phyloP scores from a whole-genome alignment of 73 alveolate species.

The Paramecium sonneborni region DNA sequence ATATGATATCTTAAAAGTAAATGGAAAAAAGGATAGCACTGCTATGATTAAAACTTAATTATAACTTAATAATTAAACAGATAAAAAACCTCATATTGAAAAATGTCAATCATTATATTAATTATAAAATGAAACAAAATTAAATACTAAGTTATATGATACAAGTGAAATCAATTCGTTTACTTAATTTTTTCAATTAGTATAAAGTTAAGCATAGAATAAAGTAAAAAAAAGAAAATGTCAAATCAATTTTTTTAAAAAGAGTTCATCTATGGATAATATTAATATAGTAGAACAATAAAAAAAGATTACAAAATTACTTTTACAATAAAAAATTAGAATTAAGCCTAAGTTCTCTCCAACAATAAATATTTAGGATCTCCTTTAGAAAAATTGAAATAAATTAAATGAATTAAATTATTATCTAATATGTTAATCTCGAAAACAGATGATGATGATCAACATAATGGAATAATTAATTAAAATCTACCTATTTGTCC shows the following conservation, averaged over 20 bases:
- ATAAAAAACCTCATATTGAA: neutral
- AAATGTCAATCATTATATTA: neutral
- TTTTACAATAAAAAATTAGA: neutral
- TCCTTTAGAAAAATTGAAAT: slow-evolving; percentile 18
- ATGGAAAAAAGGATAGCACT: neutral
- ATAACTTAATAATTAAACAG: neutral
- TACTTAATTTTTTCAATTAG: neutral
- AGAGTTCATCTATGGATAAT: neutral
- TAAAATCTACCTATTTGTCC: neutral
- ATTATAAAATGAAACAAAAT: neutral
- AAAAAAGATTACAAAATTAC: neutral
- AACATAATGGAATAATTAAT: neutral
- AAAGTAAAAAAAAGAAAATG: neutral
- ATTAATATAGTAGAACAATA: neutral
- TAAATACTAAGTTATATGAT: neutral
- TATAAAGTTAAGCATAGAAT: neutral
- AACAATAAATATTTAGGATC: slow-evolving; percentile 1
- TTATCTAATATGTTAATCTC: neutral
- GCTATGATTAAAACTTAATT: neutral
- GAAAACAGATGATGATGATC: neutral
- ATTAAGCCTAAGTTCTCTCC: slow-evolving; percentile 3
- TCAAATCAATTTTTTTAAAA: neutral
- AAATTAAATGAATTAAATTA: neutral
- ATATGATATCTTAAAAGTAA: neutral
- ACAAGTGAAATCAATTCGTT: neutral